Percentiles rank a stretch among this genome's conserved stretches.
Conservation (phyloP, 495 filamentous ascomycete genomes). For the Hypoxylon intermedium region DNA sequence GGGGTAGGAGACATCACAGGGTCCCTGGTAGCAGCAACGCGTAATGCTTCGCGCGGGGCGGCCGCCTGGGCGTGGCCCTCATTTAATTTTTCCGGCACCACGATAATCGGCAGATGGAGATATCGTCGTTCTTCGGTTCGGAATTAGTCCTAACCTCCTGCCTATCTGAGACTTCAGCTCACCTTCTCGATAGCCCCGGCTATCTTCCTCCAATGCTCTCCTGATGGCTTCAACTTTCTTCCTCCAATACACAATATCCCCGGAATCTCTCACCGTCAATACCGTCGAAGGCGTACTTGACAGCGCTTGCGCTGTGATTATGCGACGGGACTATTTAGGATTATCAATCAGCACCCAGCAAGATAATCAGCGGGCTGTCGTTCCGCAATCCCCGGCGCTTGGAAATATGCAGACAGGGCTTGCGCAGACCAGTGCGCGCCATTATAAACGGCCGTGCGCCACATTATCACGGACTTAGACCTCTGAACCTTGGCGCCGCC, state of each 20-base stretch:
- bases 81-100: too few species aligned
- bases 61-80: too few species aligned
- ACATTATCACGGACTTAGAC: slow-evolving; percentile 5
- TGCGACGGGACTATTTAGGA: slow-evolving; percentile 21
- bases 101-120: slow-evolving; percentile 10
- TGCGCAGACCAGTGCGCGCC: neutral
- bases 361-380: too few species aligned
- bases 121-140: neutral
- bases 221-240: neutral
- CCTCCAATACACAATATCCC: neutral
- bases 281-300: neutral
- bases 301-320: too few species aligned
- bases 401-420: slow-evolving; percentile 20
- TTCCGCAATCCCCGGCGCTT: slow-evolving; percentile 23
- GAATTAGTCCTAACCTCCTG: neutral
- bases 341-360: slow-evolving; percentile 21
- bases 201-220: neutral
- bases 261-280: neutral
- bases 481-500: neutral
- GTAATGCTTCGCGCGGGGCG: slow-evolving; percentile 9
- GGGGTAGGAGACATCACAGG: slow-evolving; percentile 16
- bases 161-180: neutral
- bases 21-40: slow-evolving; percentile 28
- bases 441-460: slow-evolving; percentile 5
- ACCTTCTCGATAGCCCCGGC: neutral